Conservation (phyloP, 345 rosid species). For the Camelina neglecta region DNA sequence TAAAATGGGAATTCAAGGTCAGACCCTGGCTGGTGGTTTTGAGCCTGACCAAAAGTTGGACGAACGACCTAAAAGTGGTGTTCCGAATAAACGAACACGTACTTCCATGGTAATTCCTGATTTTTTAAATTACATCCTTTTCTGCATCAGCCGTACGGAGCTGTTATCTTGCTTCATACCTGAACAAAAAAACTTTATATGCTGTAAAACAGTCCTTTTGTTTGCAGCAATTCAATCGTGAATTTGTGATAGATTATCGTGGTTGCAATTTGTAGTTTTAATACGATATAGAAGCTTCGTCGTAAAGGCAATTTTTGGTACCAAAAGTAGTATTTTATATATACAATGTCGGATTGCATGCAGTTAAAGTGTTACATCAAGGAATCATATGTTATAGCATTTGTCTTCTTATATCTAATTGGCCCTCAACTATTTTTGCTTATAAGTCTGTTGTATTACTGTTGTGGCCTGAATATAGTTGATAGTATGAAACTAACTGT, state of each 20-base stretch:
- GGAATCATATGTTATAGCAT: neutral
- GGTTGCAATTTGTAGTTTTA: slow-evolving; percentile 15
- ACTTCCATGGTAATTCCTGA: slow-evolving; percentile 70
- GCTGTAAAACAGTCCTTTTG: slow-evolving; percentile 5
- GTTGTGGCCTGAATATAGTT: neutral
- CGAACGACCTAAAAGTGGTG: slow-evolving; percentile 67
- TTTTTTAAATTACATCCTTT: slow-evolving; percentile 6
- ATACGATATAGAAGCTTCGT: slow-evolving; percentile 7
- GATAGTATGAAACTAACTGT: neutral
- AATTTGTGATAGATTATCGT: too few species aligned
- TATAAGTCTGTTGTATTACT: neutral
- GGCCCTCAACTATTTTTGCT: slow-evolving; percentile 10
- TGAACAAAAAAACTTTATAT: slow-evolving; percentile 18
- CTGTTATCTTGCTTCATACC: slow-evolving; percentile 10
- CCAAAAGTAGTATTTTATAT: slow-evolving; percentile 3
- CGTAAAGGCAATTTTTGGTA: slow-evolving; percentile 17
- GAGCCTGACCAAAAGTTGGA: slow-evolving; percentile 83
- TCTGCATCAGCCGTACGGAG: slow-evolving; percentile 2
- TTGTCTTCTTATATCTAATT: slow-evolving; percentile 6
- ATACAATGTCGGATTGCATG: slow-evolving; percentile 1
- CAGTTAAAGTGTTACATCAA: slow-evolving; percentile 22
- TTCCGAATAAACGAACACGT: slow-evolving; percentile 90
- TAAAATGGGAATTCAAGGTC: slow-evolving; percentile 82
- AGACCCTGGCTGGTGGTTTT: slow-evolving; percentile 53
- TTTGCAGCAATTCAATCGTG: neutral